Conservation (phyloP, 768 basidiomycete species). For the Naematelia aurantialba region DNA sequence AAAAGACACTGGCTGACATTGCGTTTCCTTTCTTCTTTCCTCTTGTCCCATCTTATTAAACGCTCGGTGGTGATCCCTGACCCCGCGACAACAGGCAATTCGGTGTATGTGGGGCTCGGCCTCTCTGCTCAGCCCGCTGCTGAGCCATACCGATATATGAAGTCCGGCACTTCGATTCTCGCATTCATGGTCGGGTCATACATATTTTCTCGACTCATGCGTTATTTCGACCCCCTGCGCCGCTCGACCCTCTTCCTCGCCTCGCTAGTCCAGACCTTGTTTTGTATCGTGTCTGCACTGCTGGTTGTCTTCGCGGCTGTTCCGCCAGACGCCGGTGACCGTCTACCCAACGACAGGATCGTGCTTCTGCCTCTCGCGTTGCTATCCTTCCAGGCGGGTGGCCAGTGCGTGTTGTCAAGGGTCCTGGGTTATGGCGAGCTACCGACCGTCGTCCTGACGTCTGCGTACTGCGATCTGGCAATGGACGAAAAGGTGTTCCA, state of each 20-base stretch:
- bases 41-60: no score
- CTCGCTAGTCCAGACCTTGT: conserved; percentile 3
- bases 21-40: background rate
- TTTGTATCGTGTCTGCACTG: conserved; percentile 7
- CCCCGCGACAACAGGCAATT: no score
- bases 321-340: conserved; percentile 16
- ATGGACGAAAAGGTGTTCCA: conserved; percentile 19
- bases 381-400: conserved; percentile 10
- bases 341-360: conserved; percentile 11
- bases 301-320: conserved; percentile 2
- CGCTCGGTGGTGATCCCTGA: no score
- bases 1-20: background rate
- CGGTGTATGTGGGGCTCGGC: conserved; percentile 22
- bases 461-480: conserved; percentile 19
- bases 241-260: conserved; percentile 7
- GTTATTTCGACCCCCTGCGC: conserved; percentile 4
- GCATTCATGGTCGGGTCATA: conserved; percentile 22
- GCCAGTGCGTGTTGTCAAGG: conserved; percentile 20
- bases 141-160: conserved; percentile 17
- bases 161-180: conserved; percentile 20
- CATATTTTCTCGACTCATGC: conserved; percentile 14
- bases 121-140: conserved; percentile 14
- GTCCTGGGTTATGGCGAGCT: conserved; percentile 16
- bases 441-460: conserved; percentile 19
- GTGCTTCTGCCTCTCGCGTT: conserved; percentile 20